Base-by-base conservation (phyloP, 352 stramenopile species). In the Pythium utonaiense region DNA sequence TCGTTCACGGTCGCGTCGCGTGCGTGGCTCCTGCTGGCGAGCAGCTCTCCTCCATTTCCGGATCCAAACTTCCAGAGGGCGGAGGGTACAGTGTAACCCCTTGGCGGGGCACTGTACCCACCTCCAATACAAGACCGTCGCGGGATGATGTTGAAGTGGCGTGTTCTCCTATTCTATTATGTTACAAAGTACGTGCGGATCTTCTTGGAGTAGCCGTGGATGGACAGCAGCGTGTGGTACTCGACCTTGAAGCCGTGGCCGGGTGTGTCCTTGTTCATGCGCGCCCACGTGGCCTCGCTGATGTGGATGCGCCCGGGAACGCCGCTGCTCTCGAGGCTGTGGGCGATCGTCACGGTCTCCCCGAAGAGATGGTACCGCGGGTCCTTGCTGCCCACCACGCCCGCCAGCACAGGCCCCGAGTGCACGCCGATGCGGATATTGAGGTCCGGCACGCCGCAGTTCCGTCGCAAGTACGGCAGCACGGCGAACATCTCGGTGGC, bases 371-470 rank as follows among this genome's bases (percentile, higher is more conserved):
- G 87, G 44, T 92, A 96, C 10, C 86, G 78, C 42, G 84, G 88
- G 56, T 92, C 83, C 47, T 85, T 88, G 38, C 74, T 88, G 8
- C 89, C 89, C 1, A 96, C 86, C 21, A 97, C 86, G 1, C 88
- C 88, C 0, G 84, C 88, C 3, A 96, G 65, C 30, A 96, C 77
- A 0, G 78, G 74, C 1, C 88, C 89, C 2, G 83, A 90, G 70
- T 96, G 88, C 28, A 96, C 70, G 0, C 83, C 86, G n/a, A 95
- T 95, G 62, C 82, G 83, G 50, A 95, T 96, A 47, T 93, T 86
- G 7, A 96, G 57, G 45, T 94, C 84, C 0, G 78, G 76, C 0
- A 93, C 68, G 7, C 85, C 80, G 31, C 84, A 92, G 47, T 93
- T 93, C 7, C 78, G 70, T 42, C 81, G 63, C n/a, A 90, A 60